A percentile compares a stretch with the other conserved stretches of the same genome.
Conservation (phyloP, 1,284 basidiomycete genomes). For the Malassezia psittaci region DNA sequence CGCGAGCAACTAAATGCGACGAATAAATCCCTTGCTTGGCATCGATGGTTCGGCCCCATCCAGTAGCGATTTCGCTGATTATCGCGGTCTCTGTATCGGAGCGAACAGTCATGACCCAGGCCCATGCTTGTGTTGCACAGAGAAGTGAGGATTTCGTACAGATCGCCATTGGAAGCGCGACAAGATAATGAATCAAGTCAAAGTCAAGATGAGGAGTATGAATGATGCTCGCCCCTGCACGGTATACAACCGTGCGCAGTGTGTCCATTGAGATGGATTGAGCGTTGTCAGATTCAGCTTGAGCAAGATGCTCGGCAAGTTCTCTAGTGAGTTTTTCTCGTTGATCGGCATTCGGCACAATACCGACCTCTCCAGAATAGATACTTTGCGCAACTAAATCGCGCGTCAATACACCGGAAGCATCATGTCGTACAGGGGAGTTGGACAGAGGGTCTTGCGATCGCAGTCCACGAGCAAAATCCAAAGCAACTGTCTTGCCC, state of each 20-base stretch:
- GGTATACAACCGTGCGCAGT: constrained; percentile 72
- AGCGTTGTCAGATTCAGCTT: constrained; percentile 54
- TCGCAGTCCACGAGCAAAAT: constrained; percentile 35
- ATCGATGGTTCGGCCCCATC: constrained; percentile 80
- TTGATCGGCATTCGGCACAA: constrained; percentile 49
- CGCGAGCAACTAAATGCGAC: constrained; percentile 56
- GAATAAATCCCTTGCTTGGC: constrained; percentile 51
- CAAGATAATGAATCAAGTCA: constrained; percentile 75
- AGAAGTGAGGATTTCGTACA: constrained; percentile 77
- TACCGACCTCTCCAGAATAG: constrained; percentile 64
- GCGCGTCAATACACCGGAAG: constrained; percentile 27
- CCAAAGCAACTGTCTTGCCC: constrained; percentile 41
- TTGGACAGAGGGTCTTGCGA: constrained; percentile 40
- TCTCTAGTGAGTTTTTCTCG: constrained; percentile 30
- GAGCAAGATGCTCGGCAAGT: constrained; percentile 56
- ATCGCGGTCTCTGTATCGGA: constrained; percentile 64
- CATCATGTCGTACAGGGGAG: constrained; percentile 31
- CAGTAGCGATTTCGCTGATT: constrained; percentile 73
- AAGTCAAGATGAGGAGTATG: constrained; percentile 57
- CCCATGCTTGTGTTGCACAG: constrained; percentile 87
- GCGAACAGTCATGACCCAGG: constrained; percentile 84
- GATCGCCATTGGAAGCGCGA: constrained; percentile 75
- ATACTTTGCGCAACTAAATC: constrained; percentile 27
- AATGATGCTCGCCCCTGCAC: constrained; percentile 58
- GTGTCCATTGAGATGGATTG: constrained; percentile 50